Base-by-base conservation (phyloP, 1,139 yeast genomes). In the Lodderomyces oxycetoniae region DNA sequence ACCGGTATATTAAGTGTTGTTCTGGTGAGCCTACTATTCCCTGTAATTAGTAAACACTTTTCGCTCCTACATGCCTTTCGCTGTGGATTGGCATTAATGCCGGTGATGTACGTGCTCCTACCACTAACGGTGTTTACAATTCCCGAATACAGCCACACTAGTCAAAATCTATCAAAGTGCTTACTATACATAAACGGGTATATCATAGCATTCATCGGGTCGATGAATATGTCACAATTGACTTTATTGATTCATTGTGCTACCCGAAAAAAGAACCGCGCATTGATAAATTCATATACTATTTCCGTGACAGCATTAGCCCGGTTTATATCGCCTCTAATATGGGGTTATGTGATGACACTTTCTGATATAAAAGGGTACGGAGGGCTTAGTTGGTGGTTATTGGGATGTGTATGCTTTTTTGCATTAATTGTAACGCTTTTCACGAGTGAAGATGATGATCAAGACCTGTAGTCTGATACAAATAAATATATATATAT, bases 1-100 rank as follows among this genome's bases (percentile, higher is more conserved):
- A 74, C 81, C 2, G 86, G 86, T 4, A 46, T 74, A 24, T 54
- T 71, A 22, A 84, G 84, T 3, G 72, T 75, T 20, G 44, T 74
- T 31, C 60, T 71, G 33, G 71, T 77, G 32, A 41, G 74, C 20
- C 48, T 76, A 21, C 48, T 74, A 3, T 77, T 74, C 50, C 86
- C 85, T 4, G 55, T 58, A 31, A 57, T 77, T 32, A 84, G 77
- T 45, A 59, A 77, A 34, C 57, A 57, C 24, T 67, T 63, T 44
- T 71, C 57, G 31, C 61, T 79, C 12, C 55, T 74, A 26, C 50
- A 59, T 10, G 70, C 76, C 5, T 75, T 62, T 47, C 53, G 74
- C 29, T 36, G 61, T 5, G 62, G 75, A 9, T 53, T 64, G 17
- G 23, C 67, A 1, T 21, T 37, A 8, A 68, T 71, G 49, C 79